Conservation (phyloP, 1,139 yeast genomes). For the Meyerozyma athensensis region DNA sequence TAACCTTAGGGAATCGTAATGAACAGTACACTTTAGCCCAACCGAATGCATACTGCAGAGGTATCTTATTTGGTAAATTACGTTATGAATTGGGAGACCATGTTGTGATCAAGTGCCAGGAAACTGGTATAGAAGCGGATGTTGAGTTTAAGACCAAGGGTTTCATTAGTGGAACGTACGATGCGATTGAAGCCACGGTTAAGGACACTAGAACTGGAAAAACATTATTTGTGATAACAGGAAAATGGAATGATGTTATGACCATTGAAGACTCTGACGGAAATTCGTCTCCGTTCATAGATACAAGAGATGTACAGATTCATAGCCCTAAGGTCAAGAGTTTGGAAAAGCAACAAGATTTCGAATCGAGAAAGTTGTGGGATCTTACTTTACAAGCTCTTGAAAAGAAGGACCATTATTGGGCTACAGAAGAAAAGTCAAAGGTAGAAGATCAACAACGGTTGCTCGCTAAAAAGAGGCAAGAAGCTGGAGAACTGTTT, state of each 20-base stretch:
- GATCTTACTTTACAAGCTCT: conserved; percentile 73
- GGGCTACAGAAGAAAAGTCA: conserved; percentile 85
- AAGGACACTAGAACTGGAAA: conserved; percentile 51
- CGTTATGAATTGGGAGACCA: conserved; percentile 92
- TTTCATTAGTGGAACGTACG: conserved; percentile 86
- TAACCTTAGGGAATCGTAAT: conserved; percentile 62
- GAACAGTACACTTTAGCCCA: conserved; percentile 71
- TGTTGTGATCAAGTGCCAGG: conserved; percentile 64
- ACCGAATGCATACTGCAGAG: conserved; percentile 95
- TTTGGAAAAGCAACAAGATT: conserved; percentile 68
- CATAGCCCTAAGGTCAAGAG: conserved; percentile 71
- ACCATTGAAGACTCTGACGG: conserved; percentile 57
- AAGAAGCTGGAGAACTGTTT: conserved; percentile 74
- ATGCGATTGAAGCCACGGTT: conserved; percentile 76
- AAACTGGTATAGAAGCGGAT: conserved; percentile 61
- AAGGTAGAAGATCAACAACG: conserved; percentile 85
- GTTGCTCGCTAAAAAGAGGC: conserved; percentile 61
- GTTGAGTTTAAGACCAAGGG: conserved; percentile 96
- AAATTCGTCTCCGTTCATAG: conserved; percentile 53
- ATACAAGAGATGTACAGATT: conserved; percentile 51
- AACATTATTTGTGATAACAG: conserved; percentile 61
- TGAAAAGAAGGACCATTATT: conserved; percentile 65
- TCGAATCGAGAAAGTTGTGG: conserved; percentile 85
- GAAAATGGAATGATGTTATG: conserved; percentile 93
- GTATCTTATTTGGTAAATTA: conserved; percentile 84